Evolutionary conservation across 257 asterid species (phyloP).

Genomic region (Nicotiana undulata): DNA sequence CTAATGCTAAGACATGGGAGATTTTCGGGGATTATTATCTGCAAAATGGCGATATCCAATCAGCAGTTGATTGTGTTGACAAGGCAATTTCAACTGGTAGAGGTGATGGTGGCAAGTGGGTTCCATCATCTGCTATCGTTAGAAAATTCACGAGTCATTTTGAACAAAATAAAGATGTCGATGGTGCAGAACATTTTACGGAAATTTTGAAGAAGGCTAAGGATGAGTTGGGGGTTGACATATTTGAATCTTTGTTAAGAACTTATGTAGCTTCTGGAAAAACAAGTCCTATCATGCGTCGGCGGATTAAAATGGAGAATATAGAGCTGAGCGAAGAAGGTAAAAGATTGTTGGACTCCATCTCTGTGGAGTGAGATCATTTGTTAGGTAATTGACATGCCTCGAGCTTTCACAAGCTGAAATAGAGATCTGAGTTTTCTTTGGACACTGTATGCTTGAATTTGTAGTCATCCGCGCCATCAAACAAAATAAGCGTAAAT

Average conservation of each 20-base stretch:
- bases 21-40: slow-evolving; percentile 60
- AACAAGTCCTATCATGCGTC: slow-evolving; percentile 53
- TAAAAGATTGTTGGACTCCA: slow-evolving; percentile 44
- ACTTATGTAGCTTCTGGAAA: slow-evolving; percentile 68
- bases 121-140: slow-evolving; percentile 37
- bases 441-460: not conserved
- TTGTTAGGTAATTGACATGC: not conserved
- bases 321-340: slow-evolving; percentile 72
- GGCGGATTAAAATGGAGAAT: slow-evolving; percentile 79
- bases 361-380: slow-evolving; percentile 40
- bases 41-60: slow-evolving; percentile 42
- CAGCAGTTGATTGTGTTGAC: slow-evolving; percentile 49
- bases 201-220: slow-evolving; percentile 46
- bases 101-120: slow-evolving; percentile 64
- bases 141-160: slow-evolving; percentile 48
- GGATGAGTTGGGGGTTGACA: slow-evolving; percentile 37
- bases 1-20: slow-evolving; percentile 90
- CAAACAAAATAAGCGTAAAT: not conserved
- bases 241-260: slow-evolving; percentile 61
- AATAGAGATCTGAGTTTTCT: not conserved
- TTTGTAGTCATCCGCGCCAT: not conserved
- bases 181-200: slow-evolving; percentile 60
- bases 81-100: slow-evolving; percentile 55
- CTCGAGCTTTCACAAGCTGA: not conserved
- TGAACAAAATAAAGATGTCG: slow-evolving; percentile 62